phyloP scores from a whole-genome alignment of 495 filamentous ascomycete species.

The Penicillium daleae region DNA sequence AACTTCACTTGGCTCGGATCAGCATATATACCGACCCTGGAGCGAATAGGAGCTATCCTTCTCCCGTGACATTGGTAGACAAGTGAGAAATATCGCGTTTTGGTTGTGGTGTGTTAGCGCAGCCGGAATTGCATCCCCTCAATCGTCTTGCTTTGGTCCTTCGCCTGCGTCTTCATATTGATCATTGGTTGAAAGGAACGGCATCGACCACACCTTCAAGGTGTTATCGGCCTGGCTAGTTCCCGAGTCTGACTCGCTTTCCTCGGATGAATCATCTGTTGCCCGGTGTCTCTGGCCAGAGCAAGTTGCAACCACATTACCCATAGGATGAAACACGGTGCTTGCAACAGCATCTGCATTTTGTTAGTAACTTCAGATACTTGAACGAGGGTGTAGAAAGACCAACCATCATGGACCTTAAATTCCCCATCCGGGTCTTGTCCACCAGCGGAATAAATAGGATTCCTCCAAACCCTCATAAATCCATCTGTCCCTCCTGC shows the following conservation, averaged over 20 bases:
- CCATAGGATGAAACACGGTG: constrained; percentile 66
- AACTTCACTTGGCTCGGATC: too few species aligned
- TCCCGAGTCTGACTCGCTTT: constrained; percentile 6
- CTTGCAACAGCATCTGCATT: constrained; percentile 60
- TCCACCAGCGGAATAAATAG: constrained; percentile 56
- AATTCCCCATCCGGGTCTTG: constrained; percentile 61
- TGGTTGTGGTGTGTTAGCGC: background rate
- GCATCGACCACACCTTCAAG: constrained; percentile 66
- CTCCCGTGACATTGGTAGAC: too few species aligned
- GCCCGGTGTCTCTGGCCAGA: constrained; percentile 59
- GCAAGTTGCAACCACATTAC: constrained; percentile 73
- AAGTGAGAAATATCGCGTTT: too few species aligned
- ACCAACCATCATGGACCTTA: constrained; percentile 58
- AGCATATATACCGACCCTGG: background rate
- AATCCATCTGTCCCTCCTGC: constrained; percentile 79
- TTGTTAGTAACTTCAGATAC: constrained; percentile 19
- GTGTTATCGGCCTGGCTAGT: constrained; percentile 53
- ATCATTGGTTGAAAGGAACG: constrained; percentile 21
- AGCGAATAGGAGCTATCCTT: background rate
- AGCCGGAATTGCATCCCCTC: background rate
- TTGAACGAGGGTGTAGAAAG: background rate
- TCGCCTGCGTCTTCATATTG: background rate
- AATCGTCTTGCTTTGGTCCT: background rate
- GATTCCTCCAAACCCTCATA: constrained; percentile 75
- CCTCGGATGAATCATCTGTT: constrained; percentile 18